A percentile compares a stretch with the other conserved stretches of the same genome.
phyloP scores from a whole-genome alignment of 129 eudicot species.

The Kitagawia praeruptora region DNA sequence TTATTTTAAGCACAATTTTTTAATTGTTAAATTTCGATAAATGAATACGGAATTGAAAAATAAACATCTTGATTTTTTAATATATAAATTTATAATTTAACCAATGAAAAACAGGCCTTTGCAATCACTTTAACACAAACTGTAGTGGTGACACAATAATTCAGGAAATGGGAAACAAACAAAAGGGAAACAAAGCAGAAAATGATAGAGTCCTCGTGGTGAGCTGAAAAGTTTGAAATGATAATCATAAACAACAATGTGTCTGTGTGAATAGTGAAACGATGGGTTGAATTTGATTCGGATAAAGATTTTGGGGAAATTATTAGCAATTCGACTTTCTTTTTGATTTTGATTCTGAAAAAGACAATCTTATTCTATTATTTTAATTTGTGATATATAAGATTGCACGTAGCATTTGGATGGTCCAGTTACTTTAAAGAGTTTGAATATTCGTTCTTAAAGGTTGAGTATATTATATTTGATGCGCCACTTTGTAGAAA shows the following conservation, averaged over 20 bases:
- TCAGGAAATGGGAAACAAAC: neutral
- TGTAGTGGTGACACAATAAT: neutral
- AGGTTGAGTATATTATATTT: neutral
- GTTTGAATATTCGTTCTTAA: neutral
- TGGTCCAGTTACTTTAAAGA: constrained; percentile 5
- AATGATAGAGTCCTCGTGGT: constrained; percentile 4
- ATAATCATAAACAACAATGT: neutral
- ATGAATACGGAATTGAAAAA: too few relatives aligned
- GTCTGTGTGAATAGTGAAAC: neutral
- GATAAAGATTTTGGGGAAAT: neutral
- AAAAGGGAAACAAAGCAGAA: neutral
- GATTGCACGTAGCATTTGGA: neutral
- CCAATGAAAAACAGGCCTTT: neutral
- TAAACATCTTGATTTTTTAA: too few relatives aligned
- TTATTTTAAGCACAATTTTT: too few relatives aligned
- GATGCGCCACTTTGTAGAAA: neutral
- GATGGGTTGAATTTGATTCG: neutral
- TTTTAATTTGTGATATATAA: neutral
- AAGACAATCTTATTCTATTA: neutral
- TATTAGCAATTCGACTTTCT: neutral
- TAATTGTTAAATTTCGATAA: too few relatives aligned
- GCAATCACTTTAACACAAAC: neutral
- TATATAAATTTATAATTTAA: neutral
- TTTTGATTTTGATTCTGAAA: neutral
- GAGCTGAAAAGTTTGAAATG: constrained; percentile 7